phyloP scores from a whole-genome alignment of 2,329 filamentous ascomycete species.

The Tolypocladium tundrense region DNA sequence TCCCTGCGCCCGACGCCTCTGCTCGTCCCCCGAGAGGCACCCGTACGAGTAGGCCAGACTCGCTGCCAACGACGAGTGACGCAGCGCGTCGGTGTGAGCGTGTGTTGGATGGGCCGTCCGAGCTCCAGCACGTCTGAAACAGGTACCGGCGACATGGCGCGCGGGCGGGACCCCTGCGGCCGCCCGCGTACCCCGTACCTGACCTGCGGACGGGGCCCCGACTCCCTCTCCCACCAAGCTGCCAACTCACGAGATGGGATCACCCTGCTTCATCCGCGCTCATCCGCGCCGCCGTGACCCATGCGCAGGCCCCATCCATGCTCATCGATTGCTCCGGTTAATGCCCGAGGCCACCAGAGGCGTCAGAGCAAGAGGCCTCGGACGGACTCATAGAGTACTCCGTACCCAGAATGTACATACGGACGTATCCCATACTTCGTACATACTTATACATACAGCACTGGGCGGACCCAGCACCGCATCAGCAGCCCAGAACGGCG shows the following conservation, averaged over 20 bases:
- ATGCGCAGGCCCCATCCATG: neutral
- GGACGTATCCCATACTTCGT: no score
- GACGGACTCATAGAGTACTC: neutral
- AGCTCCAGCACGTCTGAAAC: neutral
- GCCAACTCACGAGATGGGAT: conserved; percentile 1
- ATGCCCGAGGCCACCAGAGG: neutral
- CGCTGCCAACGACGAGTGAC: neutral
- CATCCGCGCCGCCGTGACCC: neutral
- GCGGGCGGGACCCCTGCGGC: neutral
- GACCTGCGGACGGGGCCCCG: neutral
- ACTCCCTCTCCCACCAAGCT: neutral
- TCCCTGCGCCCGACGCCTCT: neutral
- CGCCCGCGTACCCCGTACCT: neutral
- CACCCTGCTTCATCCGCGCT: neutral
- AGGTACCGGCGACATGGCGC: neutral
- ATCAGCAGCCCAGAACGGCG: neutral
- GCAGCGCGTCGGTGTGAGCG: no score
- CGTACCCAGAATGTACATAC: no score
- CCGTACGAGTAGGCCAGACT: neutral
- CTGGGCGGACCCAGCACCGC: neutral
- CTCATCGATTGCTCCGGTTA: neutral
- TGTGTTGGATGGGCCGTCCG: neutral
- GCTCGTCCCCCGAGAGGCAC: no score
- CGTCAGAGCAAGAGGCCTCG: neutral
- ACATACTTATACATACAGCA: no score